Percentiles rank a stretch among this genome's conserved stretches.
Evolutionary conservation across 2,329 filamentous ascomycete genomes (phyloP).

Genomic region (Colletotrichum gigasporum): DNA sequence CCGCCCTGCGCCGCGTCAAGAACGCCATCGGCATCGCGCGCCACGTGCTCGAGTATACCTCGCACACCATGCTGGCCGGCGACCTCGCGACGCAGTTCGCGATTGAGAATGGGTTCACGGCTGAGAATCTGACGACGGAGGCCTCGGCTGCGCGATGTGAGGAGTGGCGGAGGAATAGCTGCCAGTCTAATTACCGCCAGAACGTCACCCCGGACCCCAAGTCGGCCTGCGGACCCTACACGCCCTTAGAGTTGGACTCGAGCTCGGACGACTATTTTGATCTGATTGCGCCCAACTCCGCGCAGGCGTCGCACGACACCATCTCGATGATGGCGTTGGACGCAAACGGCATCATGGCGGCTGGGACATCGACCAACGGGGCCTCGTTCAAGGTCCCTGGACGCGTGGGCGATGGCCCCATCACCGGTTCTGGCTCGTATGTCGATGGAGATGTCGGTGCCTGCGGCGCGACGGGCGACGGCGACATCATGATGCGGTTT

Average conservation of each 20-base stretch:
- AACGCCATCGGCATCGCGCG: slow-evolving; percentile 61
- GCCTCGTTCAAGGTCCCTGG: slow-evolving; percentile 64
- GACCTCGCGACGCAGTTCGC: slow-evolving; percentile 65
- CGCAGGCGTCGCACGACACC: slow-evolving; percentile 57
- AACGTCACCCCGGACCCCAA: slow-evolving; percentile 55
- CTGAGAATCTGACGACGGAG: slow-evolving; percentile 53
- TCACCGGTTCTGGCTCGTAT: slow-evolving; percentile 63
- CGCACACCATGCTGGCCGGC: slow-evolving; percentile 61
- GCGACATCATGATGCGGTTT: slow-evolving; percentile 67
- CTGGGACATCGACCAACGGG: slow-evolving; percentile 66
- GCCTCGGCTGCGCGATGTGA: slow-evolving; percentile 50
- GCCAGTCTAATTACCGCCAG: slow-evolving; percentile 62
- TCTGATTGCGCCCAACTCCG: slow-evolving; percentile 30
- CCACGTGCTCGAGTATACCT: slow-evolving; percentile 59
- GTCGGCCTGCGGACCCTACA: slow-evolving; percentile 57
- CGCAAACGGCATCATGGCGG: slow-evolving; percentile 56
- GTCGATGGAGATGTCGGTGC: slow-evolving; percentile 63
- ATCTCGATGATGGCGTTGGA: slow-evolving; percentile 62
- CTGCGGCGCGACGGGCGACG: slow-evolving; percentile 66
- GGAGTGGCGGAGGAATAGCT: slow-evolving; percentile 51
- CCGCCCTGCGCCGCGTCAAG: slow-evolving; percentile 56
- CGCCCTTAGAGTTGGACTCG: slow-evolving; percentile 40
- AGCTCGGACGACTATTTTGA: slow-evolving; percentile 29
- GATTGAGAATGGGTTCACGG: slow-evolving; percentile 57
- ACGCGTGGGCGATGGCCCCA: slow-evolving; percentile 64